These are phyloP conservation scores for Malbranchea zuffiana DNA, from an alignment of 2,329 filamentous ascomycete genomes.

Conservation along the genomic window DNA sequence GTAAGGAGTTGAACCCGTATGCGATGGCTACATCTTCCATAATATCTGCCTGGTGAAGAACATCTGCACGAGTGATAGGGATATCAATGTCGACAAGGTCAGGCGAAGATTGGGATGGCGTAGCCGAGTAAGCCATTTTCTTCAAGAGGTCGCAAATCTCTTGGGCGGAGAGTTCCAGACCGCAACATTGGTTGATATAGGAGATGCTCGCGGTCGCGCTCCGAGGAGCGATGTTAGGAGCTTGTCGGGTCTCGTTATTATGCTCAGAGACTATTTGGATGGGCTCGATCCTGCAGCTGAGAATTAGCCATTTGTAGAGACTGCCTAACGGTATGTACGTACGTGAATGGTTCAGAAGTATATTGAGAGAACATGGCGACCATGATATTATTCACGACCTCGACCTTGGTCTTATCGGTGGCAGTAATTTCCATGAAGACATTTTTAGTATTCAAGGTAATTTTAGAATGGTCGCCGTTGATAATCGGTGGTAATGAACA, in stretches of 20 bases:
- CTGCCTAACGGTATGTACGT: slow-evolving; percentile 16
- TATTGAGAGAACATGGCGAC: slow-evolving; percentile 96
- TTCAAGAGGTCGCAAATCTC: slow-evolving; percentile 68
- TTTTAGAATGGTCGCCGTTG: slow-evolving; percentile 95
- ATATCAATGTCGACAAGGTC: slow-evolving; percentile 71
- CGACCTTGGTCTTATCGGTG: slow-evolving; percentile 88
- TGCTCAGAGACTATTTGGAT: slow-evolving; percentile 86
- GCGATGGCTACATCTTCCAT: slow-evolving; percentile 98
- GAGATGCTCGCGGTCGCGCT: slow-evolving; percentile 72
- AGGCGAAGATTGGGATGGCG: slow-evolving; percentile 57
- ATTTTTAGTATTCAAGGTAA: slow-evolving; percentile 79
- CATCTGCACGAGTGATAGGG: slow-evolving; percentile 81
- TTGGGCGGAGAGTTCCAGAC: slow-evolving; percentile 61
- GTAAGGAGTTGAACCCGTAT: slow-evolving; percentile 95
- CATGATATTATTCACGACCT: slow-evolving; percentile 90
- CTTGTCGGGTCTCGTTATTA: slow-evolving; percentile 71
- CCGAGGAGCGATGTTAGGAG: slow-evolving; percentile 68
- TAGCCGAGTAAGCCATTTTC: slow-evolving; percentile 81
- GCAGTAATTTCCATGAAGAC: slow-evolving; percentile 96
- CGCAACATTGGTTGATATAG: slow-evolving; percentile 90
- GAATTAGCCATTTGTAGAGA: not conserved
- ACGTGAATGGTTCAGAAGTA: slow-evolving; percentile 74
- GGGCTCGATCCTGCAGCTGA: slow-evolving; percentile 56
- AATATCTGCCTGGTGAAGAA: slow-evolving; percentile 92
- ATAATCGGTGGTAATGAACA: slow-evolving; percentile 96